Conservation (phyloP, 2,329 filamentous ascomycete genomes). For the Epichloe glyceriae region DNA sequence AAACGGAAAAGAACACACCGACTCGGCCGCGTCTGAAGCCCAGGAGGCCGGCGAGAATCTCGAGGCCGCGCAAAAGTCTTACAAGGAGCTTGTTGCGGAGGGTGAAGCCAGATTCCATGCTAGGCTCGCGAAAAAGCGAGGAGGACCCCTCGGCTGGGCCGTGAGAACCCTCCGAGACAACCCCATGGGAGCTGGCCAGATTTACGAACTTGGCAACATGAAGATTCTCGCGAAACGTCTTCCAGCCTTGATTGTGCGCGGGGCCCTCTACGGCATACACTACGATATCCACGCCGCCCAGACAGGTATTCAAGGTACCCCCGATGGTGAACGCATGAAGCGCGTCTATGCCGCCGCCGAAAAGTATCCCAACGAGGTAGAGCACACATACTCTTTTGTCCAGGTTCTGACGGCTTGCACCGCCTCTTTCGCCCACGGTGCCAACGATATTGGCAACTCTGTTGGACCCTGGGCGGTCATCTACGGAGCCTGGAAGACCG, state of each 20-base stretch:
- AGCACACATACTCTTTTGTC: slow-evolving; percentile 56
- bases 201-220: slow-evolving; percentile 66
- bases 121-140: slow-evolving; percentile 46
- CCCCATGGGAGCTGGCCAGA: slow-evolving; percentile 55
- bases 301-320: slow-evolving; percentile 10
- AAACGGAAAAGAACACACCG: slow-evolving; percentile 8
- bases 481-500: slow-evolving; percentile 52
- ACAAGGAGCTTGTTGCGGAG: slow-evolving; percentile 48
- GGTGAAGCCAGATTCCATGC: slow-evolving; percentile 48
- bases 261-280: slow-evolving; percentile 56
- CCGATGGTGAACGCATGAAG: slow-evolving; percentile 17
- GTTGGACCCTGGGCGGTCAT: slow-evolving; percentile 59
- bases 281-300: slow-evolving; percentile 58
- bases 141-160: slow-evolving; percentile 64
- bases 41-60: slow-evolving; percentile 18
- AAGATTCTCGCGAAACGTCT: slow-evolving; percentile 49
- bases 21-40: not conserved
- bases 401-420: slow-evolving; percentile 58
- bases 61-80: slow-evolving; percentile 38
- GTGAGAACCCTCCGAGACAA: slow-evolving; percentile 67
- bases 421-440: slow-evolving; percentile 62
- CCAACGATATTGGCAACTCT: slow-evolving; percentile 65
- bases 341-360: slow-evolving; percentile 49
- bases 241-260: slow-evolving; percentile 52
- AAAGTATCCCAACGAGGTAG: slow-evolving; percentile 58